Evolutionary conservation across 2,329 filamentous ascomycete genomes (phyloP), one percentile per base, ranked within the genome.

Genomic region (Zasmidium citrigriseum): DNA sequence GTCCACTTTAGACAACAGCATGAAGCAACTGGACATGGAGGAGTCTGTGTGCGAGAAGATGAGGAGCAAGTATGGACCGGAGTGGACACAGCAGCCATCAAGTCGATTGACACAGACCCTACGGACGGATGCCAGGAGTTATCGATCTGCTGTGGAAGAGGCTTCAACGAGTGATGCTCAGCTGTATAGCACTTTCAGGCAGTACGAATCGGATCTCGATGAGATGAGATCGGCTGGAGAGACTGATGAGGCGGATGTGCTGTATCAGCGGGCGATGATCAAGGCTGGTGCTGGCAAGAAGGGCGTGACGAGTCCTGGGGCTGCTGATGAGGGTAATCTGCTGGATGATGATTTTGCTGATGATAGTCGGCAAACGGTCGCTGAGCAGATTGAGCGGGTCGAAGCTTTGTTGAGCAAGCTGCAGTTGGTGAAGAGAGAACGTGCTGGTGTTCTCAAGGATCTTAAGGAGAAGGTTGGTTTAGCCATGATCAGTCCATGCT

Each of bases 11-110:
- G 92, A 97, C 57, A 85, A 85, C 57, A 91, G 91, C 67, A 87
- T 88, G 55, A 96, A 96, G 73, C 90, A 96, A 69, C 78, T 99
- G 45, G 95, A 99, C 66, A 92, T 95, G 86, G 95, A 99, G 74
- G 96, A 98, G 77, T 96, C 91, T 56, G 91, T 98, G 0, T 99
- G 95, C 73, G 95, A 99, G 75, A 99, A 98, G 80, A 99, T 99
- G 95, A 86, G 95, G 48, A 96, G 92, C 12, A 99, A 99, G 73
- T 98, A 98, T 72, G 93, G 93, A 55, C 84, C 83, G 24, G 93
- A 98, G 55, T 99, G 95, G 95, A 96, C 91, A 18, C 95, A 99
- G 70, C 95, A 99, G 70, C 95, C 95, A 11, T 98, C 93, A 72
- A 91, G 90, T 27, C 84, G 91, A 57, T 82, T 99, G 44, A 99